phyloP scores from a whole-genome alignment of 2,329 filamentous ascomycete genomes.

The Colletotrichum destructivum region DNA sequence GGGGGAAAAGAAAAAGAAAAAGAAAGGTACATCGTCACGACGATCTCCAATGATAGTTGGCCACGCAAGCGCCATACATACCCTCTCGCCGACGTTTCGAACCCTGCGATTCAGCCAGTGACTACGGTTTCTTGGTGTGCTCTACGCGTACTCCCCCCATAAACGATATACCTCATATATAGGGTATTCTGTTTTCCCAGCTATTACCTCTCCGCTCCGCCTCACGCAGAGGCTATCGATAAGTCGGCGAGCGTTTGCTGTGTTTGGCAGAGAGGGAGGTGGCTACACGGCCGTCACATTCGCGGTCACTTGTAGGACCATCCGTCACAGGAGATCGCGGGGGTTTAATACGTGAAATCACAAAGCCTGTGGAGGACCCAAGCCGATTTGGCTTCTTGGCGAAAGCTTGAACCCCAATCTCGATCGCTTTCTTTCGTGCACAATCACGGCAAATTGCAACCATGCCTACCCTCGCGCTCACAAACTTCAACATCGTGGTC shows the following conservation, averaged over 20 bases:
- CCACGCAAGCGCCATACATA: constrained; percentile 28
- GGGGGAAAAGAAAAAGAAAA: neutral
- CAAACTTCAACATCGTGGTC: constrained; percentile 83
- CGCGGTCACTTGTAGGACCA: constrained; percentile 22
- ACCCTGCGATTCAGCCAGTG: constrained; percentile 55
- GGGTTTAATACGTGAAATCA: constrained; percentile 14
- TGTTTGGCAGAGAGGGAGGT: neutral
- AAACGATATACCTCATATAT: neutral
- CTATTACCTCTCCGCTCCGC: neutral
- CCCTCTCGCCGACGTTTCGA: constrained; percentile 25
- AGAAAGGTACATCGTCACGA: neutral
- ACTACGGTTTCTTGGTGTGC: constrained; percentile 55
- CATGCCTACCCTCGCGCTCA: constrained; percentile 58
- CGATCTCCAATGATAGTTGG: constrained; percentile 32
- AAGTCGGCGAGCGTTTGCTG: neutral
- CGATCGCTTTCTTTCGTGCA: neutral
- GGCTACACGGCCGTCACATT: neutral
- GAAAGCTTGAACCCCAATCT: constrained; percentile 37
- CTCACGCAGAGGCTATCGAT: neutral
- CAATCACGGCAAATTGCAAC: constrained; percentile 42
- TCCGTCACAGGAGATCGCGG: constrained; percentile 19
- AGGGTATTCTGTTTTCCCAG: neutral
- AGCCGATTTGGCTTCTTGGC: constrained; percentile 24
- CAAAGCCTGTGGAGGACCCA: neutral
- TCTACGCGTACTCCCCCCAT: too few relatives aligned